Evolutionary conservation across 179 eudicot species (phyloP), one percentile per base, ranked within the genome.

Genomic region (Corrigiola litoralis): DNA sequence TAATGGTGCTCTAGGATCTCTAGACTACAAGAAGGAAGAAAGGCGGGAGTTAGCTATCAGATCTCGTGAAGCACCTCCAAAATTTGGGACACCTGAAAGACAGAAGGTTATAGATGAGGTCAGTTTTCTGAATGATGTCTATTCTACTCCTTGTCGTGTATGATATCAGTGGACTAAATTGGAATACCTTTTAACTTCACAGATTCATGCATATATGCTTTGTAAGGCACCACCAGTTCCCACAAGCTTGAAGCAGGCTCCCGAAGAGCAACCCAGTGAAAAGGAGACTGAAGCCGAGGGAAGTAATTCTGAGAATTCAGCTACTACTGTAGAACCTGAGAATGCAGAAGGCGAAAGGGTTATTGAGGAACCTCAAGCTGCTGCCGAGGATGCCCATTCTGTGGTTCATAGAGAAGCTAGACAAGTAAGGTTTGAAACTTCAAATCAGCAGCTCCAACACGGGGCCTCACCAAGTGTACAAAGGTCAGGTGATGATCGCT

Each of bases 71-170:
- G 75, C 77, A 49, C 77, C 97, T 42, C 99, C 99, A 45, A 85
- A 53, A 25, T 84, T 70, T 45, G 99, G 99, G 58, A 86, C 84
- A 56, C 63, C 95, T 48, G 99, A 94, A 56, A 87, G 99, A 36
- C 97, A 90, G 70, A 86, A 75, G 75, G 78, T 94, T 44, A 94
- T 94, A 52, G 97, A 94, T 38, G 99, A 94, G 99, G 99, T 94
- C 37, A 54, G 76, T 71, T 6, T 21, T 55, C 14, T 10, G 24
- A 65, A 29, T 46, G 11, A 36, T 62, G 47, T 25, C 32, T 18
- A n/a, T 53, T 28, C 23, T 0, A 28, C 57, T 9, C 17, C 17
- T 34, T 14, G 44, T 48, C 21, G 4, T 33, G 4, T 49, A 25
- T 13, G 51, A 63, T 53, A 21, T 23, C 5, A 13, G 9, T 13